phyloP scores from a whole-genome alignment of 1,284 basidiomycete species.

The Limonomyces culmigenus region DNA sequence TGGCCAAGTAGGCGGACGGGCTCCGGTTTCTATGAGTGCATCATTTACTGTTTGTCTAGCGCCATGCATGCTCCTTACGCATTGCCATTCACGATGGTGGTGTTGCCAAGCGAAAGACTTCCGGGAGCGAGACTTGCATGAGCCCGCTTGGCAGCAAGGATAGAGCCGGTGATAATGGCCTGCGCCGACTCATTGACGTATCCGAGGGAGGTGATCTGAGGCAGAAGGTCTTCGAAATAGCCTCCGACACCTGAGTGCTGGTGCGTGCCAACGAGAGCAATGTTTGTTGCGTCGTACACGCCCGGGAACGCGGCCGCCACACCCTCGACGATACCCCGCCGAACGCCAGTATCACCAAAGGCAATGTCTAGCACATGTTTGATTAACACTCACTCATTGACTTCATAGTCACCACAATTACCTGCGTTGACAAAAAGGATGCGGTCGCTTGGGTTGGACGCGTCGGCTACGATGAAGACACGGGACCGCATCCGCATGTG shows the following conservation, averaged over 20 bases:
- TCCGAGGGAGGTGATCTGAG: constrained; percentile 60
- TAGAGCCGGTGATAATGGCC: constrained; percentile 54
- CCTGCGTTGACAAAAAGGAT: constrained; percentile 67
- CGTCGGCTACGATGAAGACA: constrained; percentile 61
- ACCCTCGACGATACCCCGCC: constrained; percentile 46
- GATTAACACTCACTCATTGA: constrained; percentile 1
- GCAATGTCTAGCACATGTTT: constrained; percentile 34
- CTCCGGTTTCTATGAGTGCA: constrained; percentile 56
- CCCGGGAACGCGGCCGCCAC: constrained; percentile 40
- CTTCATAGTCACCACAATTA: constrained; percentile 11
- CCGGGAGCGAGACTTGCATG: constrained; percentile 47
- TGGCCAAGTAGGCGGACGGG: constrained; percentile 57
- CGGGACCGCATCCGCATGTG: constrained; percentile 69
- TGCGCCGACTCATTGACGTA: constrained; percentile 53
- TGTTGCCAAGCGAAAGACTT: constrained; percentile 46
- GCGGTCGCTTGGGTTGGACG: constrained; percentile 33
- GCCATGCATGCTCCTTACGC: too few species aligned
- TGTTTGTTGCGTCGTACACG: constrained; percentile 52
- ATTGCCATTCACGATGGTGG: constrained; percentile 43
- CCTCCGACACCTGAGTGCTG: constrained; percentile 68
- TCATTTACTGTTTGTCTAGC: too few species aligned
- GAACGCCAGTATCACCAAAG: constrained; percentile 68
- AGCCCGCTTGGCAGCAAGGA: constrained; percentile 51
- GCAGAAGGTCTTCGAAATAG: constrained; percentile 59
- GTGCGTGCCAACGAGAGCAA: constrained; percentile 68